Evolutionary conservation across 257 asterid genomes (phyloP).

Genomic region (Agastache rugosa): DNA sequence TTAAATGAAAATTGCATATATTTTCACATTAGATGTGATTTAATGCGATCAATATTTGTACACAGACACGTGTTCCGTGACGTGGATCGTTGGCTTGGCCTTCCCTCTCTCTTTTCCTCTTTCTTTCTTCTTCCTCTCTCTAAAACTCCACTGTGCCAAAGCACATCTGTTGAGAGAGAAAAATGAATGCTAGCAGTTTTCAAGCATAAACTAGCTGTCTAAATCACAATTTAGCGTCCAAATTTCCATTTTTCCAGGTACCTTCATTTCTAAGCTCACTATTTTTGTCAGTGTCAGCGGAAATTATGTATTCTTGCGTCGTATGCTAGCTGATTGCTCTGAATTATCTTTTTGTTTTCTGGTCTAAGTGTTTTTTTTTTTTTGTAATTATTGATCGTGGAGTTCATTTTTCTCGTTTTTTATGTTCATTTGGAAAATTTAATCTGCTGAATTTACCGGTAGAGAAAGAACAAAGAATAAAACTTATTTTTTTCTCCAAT

Average conservation of each 20-base stretch:
- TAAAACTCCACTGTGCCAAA: slow-evolving; percentile 40
- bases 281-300: slow-evolving; percentile 14
- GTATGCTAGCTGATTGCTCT: slow-evolving; percentile 42
- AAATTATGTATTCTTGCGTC: background rate
- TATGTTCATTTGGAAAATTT: background rate
- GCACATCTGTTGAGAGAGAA: slow-evolving; percentile 42
- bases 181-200: slow-evolving; percentile 46
- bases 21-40: slow-evolving; percentile 21
- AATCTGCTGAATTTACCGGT: slow-evolving; percentile 4
- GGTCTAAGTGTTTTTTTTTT: background rate
- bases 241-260: slow-evolving; percentile 43
- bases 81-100: slow-evolving; percentile 85
- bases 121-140: slow-evolving; percentile 46
- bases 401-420: background rate
- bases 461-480: background rate
- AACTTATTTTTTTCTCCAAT: background rate
- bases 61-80: slow-evolving; percentile 82
- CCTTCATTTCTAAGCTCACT: slow-evolving; percentile 25
- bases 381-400: background rate
- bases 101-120: slow-evolving; percentile 35
- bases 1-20: slow-evolving; percentile 24
- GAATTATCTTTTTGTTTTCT: slow-evolving; percentile 25
- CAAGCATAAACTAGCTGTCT: slow-evolving; percentile 26
- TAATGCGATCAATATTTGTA: slow-evolving; percentile 24
- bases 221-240: slow-evolving; percentile 18